Base-by-base conservation (phyloP, 768 basidiomycete genomes). In the Trametes punicea region DNA sequence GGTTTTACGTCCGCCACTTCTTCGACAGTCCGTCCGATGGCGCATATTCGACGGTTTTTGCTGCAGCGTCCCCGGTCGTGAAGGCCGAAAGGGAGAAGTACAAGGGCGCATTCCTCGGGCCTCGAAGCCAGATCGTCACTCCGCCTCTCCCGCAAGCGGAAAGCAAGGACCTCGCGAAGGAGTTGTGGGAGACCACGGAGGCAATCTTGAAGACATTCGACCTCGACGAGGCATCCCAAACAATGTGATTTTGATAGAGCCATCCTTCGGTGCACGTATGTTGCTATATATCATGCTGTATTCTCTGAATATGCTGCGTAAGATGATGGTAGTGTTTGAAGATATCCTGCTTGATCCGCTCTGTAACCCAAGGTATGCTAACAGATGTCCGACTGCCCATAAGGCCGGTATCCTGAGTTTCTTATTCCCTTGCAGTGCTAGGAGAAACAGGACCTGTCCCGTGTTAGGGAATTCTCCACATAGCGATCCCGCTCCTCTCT, bases 381-480 rank as follows among this genome's bases (percentile, higher is more conserved):
- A n/a, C n/a, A n/a, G n/a, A n/a, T n/a, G n/a, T n/a, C n/a, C n/a
- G n/a, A n/a, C n/a, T n/a, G n/a, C n/a, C n/a, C n/a, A n/a, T n/a
- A n/a, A n/a, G n/a, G n/a, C n/a, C n/a, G n/a, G n/a, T n/a, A n/a
- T n/a, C n/a, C n/a, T n/a, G n/a, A n/a, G n/a, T n/a, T n/a, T n/a
- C n/a, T n/a, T n/a, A n/a, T n/a, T n/a, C n/a, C n/a, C n/a, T n/a
- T n/a, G n/a, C n/a, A n/a, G n/a, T n/a, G n/a, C n/a, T n/a, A n/a
- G n/a, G n/a, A n/a, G n/a, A n/a, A n/a, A n/a, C n/a, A n/a, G n/a
- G n/a, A n/a, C 39, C 39, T 2, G 23, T 2, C 30, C n/a, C 27
- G n/a, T n/a, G 34, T 53, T 41, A 85, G 18, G 81, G 81, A 48
- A 86, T 84, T 42, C 84, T 69, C 82, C 83, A 85, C 77, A 86